These are phyloP conservation scores for Eucalyptus fibrosa DNA, from an alignment of 345 rosid species.

Conservation along the genomic window DNA sequence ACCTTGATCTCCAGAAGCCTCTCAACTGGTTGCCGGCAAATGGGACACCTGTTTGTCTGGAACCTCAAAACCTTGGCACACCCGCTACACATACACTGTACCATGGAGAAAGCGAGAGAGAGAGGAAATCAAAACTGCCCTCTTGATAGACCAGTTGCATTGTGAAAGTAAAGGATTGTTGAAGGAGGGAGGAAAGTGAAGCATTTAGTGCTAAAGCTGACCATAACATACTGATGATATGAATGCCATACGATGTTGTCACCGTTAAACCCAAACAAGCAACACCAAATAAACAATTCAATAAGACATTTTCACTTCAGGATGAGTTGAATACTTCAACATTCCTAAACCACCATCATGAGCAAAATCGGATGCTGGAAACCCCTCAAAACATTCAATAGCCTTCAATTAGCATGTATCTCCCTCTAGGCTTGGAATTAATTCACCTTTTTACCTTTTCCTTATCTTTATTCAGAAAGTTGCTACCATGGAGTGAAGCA, in stretches of 20 bases:
- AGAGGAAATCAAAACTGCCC: neutral
- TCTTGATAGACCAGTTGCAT: neutral
- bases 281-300: neutral
- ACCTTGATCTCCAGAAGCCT: constrained; percentile 91
- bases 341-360: neutral
- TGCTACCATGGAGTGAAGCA: too few relatives aligned
- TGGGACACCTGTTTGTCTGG: constrained; percentile 83
- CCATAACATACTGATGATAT: neutral
- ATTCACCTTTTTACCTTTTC: neutral
- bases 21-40: constrained; percentile 93
- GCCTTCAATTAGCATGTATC: neutral
- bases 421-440: neutral
- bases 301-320: neutral
- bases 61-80: constrained; percentile 91
- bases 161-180: neutral
- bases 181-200: neutral
- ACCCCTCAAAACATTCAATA: neutral
- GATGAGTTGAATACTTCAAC: neutral
- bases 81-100: constrained; percentile 97
- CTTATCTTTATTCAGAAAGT: too few relatives aligned
- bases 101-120: neutral
- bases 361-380: neutral
- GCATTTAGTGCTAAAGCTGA: neutral
- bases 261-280: neutral
- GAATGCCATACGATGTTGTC: neutral